Evolutionary conservation across 495 filamentous ascomycete genomes (phyloP).

Genomic region (Cercophora samala): DNA sequence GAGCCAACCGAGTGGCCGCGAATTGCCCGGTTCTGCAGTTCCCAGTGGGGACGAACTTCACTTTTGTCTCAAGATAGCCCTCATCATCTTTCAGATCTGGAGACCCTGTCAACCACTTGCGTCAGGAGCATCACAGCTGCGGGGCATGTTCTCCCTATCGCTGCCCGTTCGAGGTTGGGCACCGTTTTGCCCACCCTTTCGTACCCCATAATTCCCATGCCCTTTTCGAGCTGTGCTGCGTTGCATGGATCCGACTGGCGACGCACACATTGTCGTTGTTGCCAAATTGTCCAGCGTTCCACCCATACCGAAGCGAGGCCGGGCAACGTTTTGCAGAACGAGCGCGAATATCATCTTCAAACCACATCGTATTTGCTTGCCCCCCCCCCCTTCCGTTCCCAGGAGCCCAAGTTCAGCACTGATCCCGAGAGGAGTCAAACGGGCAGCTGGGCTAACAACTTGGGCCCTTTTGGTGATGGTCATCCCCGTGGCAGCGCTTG

Average conservation of each 20-base stretch:
- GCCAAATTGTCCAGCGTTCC: background rate
- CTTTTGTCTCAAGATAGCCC: background rate
- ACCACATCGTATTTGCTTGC: too few species aligned
- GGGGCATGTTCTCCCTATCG: constrained; percentile 12
- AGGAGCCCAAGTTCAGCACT: background rate
- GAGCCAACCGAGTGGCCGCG: background rate
- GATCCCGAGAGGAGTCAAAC: background rate
- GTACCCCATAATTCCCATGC: constrained; percentile 13
- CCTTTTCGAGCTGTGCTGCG: constrained; percentile 5
- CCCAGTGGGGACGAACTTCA: background rate
- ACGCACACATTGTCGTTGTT: constrained; percentile 5
- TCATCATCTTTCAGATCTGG: background rate
- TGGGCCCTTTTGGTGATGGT: constrained; percentile 15
- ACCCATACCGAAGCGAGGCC: background rate
- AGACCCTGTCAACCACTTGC: constrained; percentile 1
- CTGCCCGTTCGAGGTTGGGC: constrained; percentile 18
- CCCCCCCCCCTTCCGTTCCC: background rate
- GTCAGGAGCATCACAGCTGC: constrained; percentile 14
- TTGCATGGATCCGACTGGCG: constrained; percentile 1
- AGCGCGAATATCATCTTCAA: background rate
- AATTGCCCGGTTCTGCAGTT: background rate
- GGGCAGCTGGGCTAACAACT: background rate
- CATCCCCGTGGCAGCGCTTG: constrained; percentile 19
- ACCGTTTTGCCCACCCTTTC: constrained; percentile 13
- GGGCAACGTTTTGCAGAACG: background rate